Percentiles rank a stretch among this genome's conserved stretches.
Conservation (phyloP, 176 grass and related monocot genomes). For the Metroxylon sagu region DNA sequence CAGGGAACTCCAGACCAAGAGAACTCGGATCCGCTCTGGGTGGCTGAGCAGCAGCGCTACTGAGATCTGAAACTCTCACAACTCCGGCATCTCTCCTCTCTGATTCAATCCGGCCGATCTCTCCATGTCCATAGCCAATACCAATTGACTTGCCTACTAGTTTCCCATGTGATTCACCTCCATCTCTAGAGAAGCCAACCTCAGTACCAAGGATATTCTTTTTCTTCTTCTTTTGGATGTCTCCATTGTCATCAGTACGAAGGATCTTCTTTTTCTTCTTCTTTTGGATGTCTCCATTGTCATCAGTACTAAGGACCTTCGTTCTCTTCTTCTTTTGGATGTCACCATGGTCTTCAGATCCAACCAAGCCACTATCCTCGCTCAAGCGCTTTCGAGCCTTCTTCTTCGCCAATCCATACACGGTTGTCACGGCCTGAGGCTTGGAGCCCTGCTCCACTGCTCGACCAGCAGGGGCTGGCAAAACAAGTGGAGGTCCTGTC, state of each 20-base stretch:
- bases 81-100: background rate
- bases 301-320: slow-evolving; percentile 2
- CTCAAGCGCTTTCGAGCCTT: slow-evolving; percentile 48
- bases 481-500: too few relatives aligned
- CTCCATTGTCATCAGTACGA: slow-evolving; percentile 5
- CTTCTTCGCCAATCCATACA: slow-evolving; percentile 11
- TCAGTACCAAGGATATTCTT: slow-evolving; percentile 12
- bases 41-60: background rate
- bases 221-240: slow-evolving; percentile 29
- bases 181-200: too few relatives aligned
- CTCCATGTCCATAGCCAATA: too few relatives aligned
- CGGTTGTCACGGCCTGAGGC: background rate
- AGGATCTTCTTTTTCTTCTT: slow-evolving; percentile 37
- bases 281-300: slow-evolving; percentile 17
- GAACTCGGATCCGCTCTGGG: slow-evolving; percentile 15
- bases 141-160: too few relatives aligned
- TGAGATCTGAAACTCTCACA: too few relatives aligned
- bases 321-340: slow-evolving; percentile 33
- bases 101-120: background rate
- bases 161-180: too few relatives aligned
- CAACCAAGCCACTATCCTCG: slow-evolving; percentile 18
- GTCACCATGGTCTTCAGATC: slow-evolving; percentile 7
- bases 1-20: slow-evolving; percentile 29
- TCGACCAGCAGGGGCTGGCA: too few relatives aligned
- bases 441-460: background rate